Percentiles rank a stretch among this genome's conserved stretches.
Conservation (phyloP, 1,284 basidiomycete species). For the Somion occarium region DNA sequence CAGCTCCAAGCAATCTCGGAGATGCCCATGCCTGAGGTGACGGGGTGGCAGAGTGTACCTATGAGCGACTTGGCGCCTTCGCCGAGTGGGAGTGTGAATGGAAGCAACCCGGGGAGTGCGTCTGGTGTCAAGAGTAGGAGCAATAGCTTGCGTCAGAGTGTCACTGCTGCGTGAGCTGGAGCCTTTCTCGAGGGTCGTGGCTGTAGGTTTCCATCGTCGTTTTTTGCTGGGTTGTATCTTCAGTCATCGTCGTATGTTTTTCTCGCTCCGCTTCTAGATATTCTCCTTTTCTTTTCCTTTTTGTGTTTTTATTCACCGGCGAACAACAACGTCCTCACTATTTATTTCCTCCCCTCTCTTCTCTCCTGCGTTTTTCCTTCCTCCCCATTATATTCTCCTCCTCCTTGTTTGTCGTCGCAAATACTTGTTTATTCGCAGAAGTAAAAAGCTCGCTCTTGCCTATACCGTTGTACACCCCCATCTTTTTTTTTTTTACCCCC, state of each 20-base stretch:
- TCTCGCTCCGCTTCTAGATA: too few species aligned
- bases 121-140: conserved; percentile 19
- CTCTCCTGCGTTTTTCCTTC: neutral
- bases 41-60: conserved; percentile 37
- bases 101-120: neutral
- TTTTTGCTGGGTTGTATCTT: too few species aligned
- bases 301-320: neutral
- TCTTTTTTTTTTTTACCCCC: conserved; percentile 1
- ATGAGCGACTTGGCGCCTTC: conserved; percentile 25
- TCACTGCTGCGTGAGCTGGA: conserved; percentile 10
- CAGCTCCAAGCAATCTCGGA: conserved; percentile 2
- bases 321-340: neutral
- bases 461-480: neutral
- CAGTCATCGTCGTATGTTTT: too few species aligned
- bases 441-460: neutral
- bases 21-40: conserved; percentile 30
- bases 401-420: neutral
- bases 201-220: too few species aligned
- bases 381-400: neutral
- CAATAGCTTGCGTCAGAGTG: conserved; percentile 19
- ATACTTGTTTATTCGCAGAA: neutral
- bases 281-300: too few species aligned
- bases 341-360: neutral
- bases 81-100: conserved; percentile 11
- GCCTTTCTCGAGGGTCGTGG: too few species aligned